Evolutionary conservation across 1,284 basidiomycete genomes (phyloP).

Genomic region (Phlebopus sp.): DNA sequence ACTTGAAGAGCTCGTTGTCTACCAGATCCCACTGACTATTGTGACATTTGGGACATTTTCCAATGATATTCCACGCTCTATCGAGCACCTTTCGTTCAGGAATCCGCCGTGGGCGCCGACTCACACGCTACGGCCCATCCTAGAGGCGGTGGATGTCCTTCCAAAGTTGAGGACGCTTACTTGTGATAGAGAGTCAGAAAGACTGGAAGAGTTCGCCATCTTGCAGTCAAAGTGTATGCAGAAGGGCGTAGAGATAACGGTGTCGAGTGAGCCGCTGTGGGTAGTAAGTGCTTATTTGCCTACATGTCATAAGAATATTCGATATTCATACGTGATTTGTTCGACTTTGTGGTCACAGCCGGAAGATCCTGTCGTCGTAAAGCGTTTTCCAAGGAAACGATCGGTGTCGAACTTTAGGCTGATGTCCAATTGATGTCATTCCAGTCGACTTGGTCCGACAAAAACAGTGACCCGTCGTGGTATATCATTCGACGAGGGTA

Average conservation of each 20-base stretch:
- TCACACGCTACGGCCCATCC: conserved; percentile 29
- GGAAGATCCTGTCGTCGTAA: conserved; percentile 40
- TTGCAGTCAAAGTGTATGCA: conserved; percentile 31
- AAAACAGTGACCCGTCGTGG: too few species aligned
- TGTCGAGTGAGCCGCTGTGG: conserved; percentile 33
- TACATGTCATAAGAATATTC: neutral
- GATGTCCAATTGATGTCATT: conserved; percentile 26
- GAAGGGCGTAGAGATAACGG: conserved; percentile 30
- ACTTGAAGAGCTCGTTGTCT: conserved; percentile 42
- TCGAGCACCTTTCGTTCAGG: conserved; percentile 42
- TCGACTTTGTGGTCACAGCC: conserved; percentile 22
- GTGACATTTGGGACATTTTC: conserved; percentile 26
- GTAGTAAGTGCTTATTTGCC: conserved; percentile 32
- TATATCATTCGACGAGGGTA: too few species aligned
- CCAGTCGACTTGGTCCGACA: neutral
- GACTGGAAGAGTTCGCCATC: conserved; percentile 22
- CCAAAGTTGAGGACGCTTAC: conserved; percentile 38
- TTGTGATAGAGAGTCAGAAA: conserved; percentile 31
- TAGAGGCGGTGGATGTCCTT: conserved; percentile 33
- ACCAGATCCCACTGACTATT: conserved; percentile 34
- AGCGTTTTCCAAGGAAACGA: conserved; percentile 39
- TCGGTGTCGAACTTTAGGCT: conserved; percentile 41
- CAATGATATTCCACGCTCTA: conserved; percentile 31
- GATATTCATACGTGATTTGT: neutral
- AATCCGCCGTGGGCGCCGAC: conserved; percentile 28